Percentiles rank a stretch among this genome's conserved stretches.
Conservation (phyloP, 2,329 filamentous ascomycete genomes). For the Talaromyces funiculosus region DNA sequence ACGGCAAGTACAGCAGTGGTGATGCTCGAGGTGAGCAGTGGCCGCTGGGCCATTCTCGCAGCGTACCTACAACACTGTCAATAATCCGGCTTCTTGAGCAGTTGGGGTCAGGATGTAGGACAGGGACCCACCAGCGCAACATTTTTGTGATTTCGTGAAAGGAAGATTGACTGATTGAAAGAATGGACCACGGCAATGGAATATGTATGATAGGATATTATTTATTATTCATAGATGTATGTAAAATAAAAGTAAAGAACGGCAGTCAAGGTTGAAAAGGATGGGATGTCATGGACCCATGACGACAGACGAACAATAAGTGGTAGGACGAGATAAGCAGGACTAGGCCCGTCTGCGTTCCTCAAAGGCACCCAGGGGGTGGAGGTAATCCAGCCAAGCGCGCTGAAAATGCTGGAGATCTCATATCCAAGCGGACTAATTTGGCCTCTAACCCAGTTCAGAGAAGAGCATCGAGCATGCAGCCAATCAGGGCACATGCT, state of each 20-base stretch:
- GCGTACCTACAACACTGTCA: conserved; percentile 63
- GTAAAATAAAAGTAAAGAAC: background rate
- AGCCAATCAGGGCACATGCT: background rate
- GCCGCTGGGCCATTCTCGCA: conserved; percentile 69
- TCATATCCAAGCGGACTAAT: background rate
- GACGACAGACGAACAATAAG: conserved; percentile 8
- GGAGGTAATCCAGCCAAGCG: background rate
- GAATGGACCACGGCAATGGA: background rate
- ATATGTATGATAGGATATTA: background rate
- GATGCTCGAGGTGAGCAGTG: conserved; percentile 82
- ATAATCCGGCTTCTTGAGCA: background rate
- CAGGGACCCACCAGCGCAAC: conserved; percentile 32
- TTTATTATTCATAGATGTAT: background rate
- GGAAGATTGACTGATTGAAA: background rate
- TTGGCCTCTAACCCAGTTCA: background rate
- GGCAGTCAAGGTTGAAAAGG: background rate
- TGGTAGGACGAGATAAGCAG: background rate
- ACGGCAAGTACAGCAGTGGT: conserved; percentile 64
- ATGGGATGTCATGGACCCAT: conserved; percentile 3
- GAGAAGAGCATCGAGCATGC: background rate
- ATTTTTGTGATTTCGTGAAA: conserved; percentile 21
- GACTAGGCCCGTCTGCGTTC: background rate
- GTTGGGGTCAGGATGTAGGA: background rate
- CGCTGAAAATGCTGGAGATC: conserved; percentile 2
- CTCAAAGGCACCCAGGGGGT: background rate